Evolutionary conservation across 2,329 filamentous ascomycete species (phyloP).

Genomic region (Epichloe scottii): DNA sequence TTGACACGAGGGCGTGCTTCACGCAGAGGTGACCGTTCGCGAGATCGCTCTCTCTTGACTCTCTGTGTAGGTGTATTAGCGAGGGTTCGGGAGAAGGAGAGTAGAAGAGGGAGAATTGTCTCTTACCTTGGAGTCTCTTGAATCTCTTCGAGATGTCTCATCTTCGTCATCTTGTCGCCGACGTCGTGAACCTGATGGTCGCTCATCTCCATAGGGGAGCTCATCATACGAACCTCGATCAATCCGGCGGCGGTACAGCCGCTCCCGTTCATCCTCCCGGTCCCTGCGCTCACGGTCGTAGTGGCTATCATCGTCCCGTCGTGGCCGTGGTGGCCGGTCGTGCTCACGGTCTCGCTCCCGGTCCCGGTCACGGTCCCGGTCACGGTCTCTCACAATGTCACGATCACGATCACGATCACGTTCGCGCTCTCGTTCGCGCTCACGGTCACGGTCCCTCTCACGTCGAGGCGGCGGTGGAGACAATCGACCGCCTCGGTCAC

Average conservation of each 20-base stretch:
- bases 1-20: conserved; percentile 45
- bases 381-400: conserved; percentile 21
- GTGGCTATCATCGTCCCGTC: conserved; percentile 51
- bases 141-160: conserved; percentile 50
- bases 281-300: conserved; percentile 83
- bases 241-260: conserved; percentile 67
- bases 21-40: conserved; percentile 48
- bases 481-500: conserved; percentile 35
- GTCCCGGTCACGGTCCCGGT: conserved; percentile 23
- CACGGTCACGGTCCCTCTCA: conserved; percentile 30
- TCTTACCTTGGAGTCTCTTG: conserved; percentile 54
- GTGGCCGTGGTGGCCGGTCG: conserved; percentile 38
- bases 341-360: conserved; percentile 27
- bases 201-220: conserved; percentile 77
- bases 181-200: conserved; percentile 53
- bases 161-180: conserved; percentile 69
- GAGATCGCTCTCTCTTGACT: conserved; percentile 42
- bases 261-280: conserved; percentile 81
- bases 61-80: conserved; percentile 32
- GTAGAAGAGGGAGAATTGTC: not conserved
- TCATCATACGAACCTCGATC: conserved; percentile 73
- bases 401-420: conserved; percentile 14
- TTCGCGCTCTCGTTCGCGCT: conserved; percentile 24
- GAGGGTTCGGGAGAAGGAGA: not conserved
- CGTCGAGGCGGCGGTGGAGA: conserved; percentile 29